Conservation (phyloP, 768 basidiomycete species). For the Psilocybe cyanescens region DNA sequence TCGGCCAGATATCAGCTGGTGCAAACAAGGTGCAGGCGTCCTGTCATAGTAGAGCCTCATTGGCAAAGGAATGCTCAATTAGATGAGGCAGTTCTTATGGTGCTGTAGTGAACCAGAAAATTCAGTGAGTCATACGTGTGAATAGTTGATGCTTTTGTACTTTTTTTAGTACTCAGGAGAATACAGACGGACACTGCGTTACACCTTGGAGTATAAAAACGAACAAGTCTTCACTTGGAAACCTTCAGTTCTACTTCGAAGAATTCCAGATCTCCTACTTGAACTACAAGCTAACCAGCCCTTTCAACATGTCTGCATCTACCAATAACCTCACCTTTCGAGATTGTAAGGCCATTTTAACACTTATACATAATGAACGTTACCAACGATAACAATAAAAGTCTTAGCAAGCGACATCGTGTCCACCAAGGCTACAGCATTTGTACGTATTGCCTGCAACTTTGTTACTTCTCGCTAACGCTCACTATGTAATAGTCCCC, state of each 20-base stretch:
- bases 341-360: not conserved
- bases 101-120: too few species aligned
- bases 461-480: too few species aligned
- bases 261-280: not conserved
- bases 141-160: too few species aligned
- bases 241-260: not conserved
- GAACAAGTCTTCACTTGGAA: not conserved
- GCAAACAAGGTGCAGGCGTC: too few species aligned
- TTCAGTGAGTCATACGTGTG: too few species aligned
- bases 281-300: not conserved
- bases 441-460: not conserved
- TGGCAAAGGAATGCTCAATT: too few species aligned
- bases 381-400: not conserved
- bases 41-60: too few species aligned
- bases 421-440: not conserved
- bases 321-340: constrained; percentile 1
- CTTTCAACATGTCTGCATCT: not conserved
- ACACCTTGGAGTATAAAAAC: not conserved
- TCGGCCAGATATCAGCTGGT: too few species aligned
- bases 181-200: too few species aligned
- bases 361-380: too few species aligned
- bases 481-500: not conserved
- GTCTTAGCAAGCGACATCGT: not conserved
- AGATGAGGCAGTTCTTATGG: too few species aligned
- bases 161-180: too few species aligned